These are phyloP conservation scores for Theileria parva DNA, from an alignment of 169 alveolate genomes.

Conservation along the genomic window DNA sequence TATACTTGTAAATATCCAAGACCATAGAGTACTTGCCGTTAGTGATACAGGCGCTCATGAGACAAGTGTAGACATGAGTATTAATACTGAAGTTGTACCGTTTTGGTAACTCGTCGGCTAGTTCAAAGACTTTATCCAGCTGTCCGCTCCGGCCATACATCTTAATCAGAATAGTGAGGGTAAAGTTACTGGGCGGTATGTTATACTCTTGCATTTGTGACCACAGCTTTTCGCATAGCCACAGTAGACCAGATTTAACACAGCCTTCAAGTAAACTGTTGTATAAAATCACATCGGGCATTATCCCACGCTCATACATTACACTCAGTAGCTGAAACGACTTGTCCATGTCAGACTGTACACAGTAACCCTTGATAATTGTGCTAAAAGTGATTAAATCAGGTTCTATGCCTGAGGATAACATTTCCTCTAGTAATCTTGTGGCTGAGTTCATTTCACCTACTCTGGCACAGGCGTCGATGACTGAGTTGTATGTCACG, in stretches of 20 bases:
- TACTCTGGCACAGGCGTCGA: slow-evolving; percentile 92
- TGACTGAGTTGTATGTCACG: slow-evolving; percentile 91
- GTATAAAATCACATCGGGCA: slow-evolving; percentile 92
- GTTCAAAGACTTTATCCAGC: slow-evolving; percentile 77
- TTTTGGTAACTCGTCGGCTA: slow-evolving; percentile 73
- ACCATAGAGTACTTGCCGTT: slow-evolving; percentile 66
- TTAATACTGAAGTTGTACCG: slow-evolving; percentile 70
- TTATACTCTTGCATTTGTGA: slow-evolving; percentile 77
- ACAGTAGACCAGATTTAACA: slow-evolving; percentile 79
- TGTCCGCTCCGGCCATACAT: slow-evolving; percentile 82
- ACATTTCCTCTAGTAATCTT: slow-evolving; percentile 83
- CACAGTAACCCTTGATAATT: slow-evolving; percentile 91
- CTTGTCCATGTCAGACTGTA: slow-evolving; percentile 83
- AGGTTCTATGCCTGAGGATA: slow-evolving; percentile 79
- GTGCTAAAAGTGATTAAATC: slow-evolving; percentile 92
- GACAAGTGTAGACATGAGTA: slow-evolving; percentile 84
- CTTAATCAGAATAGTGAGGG: slow-evolving; percentile 81
- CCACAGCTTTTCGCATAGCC: slow-evolving; percentile 81
- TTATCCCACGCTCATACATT: slow-evolving; percentile 77
- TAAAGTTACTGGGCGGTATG: slow-evolving; percentile 82
- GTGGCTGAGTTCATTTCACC: slow-evolving; percentile 85
- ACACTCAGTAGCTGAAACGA: slow-evolving; percentile 76
- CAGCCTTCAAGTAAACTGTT: slow-evolving; percentile 94
- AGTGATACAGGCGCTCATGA: slow-evolving; percentile 84
- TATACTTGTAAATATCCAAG: slow-evolving; percentile 63